Evolutionary conservation across 495 filamentous ascomycete species (phyloP), one percentile per base, ranked within the genome.

Genomic region (Apodospora peruviana): DNA sequence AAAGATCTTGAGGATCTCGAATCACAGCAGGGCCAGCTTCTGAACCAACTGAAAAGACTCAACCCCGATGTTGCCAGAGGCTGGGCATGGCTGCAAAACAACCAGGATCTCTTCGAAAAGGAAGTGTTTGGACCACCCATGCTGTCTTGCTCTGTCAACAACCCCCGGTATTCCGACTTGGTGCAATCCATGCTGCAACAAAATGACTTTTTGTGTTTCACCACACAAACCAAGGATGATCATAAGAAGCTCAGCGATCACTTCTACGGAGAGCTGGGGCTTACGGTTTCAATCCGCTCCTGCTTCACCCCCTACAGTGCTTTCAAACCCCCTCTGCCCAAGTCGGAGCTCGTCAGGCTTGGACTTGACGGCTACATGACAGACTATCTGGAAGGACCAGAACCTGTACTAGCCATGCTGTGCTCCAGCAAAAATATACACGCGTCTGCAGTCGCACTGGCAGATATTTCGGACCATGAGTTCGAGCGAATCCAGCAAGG

Each of bases 71-170:
- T 85, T 2, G 68, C 72, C 10, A 74, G 61, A 56, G 85, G 82
- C 19, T 96, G 90, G 81, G 75, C 81, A 40, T 97, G 90, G 88
- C 67, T 96, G 47, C 74, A 84, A 52, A 60, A 81, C 2, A 82
- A 97, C 62, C 79, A 76, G 36, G 63, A 78, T 54, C 61, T 75
- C 21, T 96, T 97, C 48, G 79, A 91, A 61, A 80, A 85, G 45
- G 77, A 86, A 52, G 84, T 97, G 19, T 91, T 88, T 64, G 90
- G 89, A 0, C 93, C 93, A 16, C 82, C 93, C 0, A 76, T 91
- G 48, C 68, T 99, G 12, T 82, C 76, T 19, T 96, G 91, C 64
- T 86, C 86, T 0, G 65, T 96, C 29, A 91, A 85, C 47, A 81
- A 96, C 59, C 78, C 78, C 14, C 77, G 69, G 45, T 91, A 85